phyloP scores from a whole-genome alignment of 352 stramenopile genomes.

The Phytophthora constricta region DNA sequence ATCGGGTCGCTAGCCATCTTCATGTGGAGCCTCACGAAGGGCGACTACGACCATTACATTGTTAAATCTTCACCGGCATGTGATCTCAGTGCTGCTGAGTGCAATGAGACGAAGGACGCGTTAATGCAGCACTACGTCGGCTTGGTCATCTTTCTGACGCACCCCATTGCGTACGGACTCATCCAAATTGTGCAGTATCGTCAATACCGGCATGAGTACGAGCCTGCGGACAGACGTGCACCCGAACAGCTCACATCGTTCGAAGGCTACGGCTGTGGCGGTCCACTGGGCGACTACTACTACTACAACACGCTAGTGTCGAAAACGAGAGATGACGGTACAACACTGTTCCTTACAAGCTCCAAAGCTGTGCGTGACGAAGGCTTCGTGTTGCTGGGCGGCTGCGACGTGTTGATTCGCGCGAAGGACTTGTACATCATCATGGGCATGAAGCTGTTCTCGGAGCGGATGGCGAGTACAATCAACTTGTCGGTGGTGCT shows the following conservation, averaged over 20 bases:
- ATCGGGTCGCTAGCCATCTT: conserved; percentile 33
- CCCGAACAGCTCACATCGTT: conserved; percentile 40
- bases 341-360: conserved; percentile 38
- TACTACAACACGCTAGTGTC: conserved; percentile 49
- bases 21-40: conserved; percentile 35
- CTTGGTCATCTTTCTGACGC: conserved; percentile 33
- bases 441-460: conserved; percentile 44
- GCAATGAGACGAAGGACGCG: conserved; percentile 23
- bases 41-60: conserved; percentile 27
- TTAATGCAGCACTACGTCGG: conserved; percentile 42
- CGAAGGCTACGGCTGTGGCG: conserved; percentile 42
- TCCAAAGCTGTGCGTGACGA: conserved; percentile 44
- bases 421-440: conserved; percentile 46
- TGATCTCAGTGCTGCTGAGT: conserved; percentile 31
- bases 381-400: conserved; percentile 43
- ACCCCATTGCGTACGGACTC: conserved; percentile 38
- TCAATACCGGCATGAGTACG: conserved; percentile 38
- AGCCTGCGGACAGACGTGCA: conserved; percentile 24
- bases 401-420: conserved; percentile 40
- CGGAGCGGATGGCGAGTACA: conserved; percentile 28
- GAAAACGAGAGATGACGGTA: conserved; percentile 21
- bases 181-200: conserved; percentile 49
- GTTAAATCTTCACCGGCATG: conserved; percentile 30
- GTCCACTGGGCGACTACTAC: conserved; percentile 45
- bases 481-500: conserved; percentile 43